These are phyloP conservation scores for Atkinsonella texensis DNA, from an alignment of 2,329 filamentous ascomycete species.

Conservation along the genomic window DNA sequence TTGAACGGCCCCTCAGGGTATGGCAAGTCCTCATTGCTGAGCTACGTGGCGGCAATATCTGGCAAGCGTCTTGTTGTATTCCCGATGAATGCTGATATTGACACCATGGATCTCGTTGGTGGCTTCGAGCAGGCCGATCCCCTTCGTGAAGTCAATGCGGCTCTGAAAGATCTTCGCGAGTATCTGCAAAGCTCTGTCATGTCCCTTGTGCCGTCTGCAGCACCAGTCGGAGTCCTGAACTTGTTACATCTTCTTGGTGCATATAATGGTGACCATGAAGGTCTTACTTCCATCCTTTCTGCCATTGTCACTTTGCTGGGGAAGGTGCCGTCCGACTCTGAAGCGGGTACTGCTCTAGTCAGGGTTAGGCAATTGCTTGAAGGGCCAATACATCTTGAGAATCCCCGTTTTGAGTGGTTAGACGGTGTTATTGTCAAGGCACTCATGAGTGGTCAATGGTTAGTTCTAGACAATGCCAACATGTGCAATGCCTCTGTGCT, in stretches of 20 bases:
- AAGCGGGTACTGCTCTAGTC: conserved; percentile 34
- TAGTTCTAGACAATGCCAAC: conserved; percentile 94
- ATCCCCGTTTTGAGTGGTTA: conserved; percentile 88
- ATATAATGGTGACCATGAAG: conserved; percentile 24
- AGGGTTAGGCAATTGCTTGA: conserved; percentile 38
- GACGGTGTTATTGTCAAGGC: conserved; percentile 87
- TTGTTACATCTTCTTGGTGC: conserved; percentile 39
- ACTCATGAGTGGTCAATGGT: conserved; percentile 75
- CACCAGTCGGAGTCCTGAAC: conserved; percentile 34
- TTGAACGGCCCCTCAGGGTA: conserved; percentile 74
- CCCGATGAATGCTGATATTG: conserved; percentile 86
- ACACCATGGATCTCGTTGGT: conserved; percentile 93
- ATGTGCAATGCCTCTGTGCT: conserved; percentile 91
- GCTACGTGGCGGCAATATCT: conserved; percentile 65
- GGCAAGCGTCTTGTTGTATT: conserved; percentile 72
- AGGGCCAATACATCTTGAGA: conserved; percentile 45
- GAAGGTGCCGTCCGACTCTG: conserved; percentile 30
- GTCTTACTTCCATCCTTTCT: conserved; percentile 25
- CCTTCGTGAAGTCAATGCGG: conserved; percentile 54
- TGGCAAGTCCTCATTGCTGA: conserved; percentile 73
- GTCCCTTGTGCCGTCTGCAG: conserved; percentile 31
- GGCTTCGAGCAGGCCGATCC: conserved; percentile 93
- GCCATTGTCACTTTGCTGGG: conserved; percentile 28
- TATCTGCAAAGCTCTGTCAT: conserved; percentile 41
- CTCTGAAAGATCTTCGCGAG: conserved; percentile 34